Evolutionary conservation across 306 rosid species (phyloP).

Genomic region (Senna siamea): DNA sequence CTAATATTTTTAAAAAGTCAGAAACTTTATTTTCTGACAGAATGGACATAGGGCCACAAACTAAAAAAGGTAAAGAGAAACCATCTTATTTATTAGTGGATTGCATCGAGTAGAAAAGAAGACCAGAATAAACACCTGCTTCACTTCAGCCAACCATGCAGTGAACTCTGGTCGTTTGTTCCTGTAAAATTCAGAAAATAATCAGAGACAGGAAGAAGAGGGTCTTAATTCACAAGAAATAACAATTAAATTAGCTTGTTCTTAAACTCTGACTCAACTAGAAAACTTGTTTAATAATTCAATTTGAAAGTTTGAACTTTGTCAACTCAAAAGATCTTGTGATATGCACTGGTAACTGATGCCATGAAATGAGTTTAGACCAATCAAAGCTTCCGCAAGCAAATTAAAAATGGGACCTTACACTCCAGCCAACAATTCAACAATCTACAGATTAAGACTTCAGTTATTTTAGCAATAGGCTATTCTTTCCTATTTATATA

Average conservation of each 20-base stretch:
- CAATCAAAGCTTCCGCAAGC: constrained; percentile 25
- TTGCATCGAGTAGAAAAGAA: constrained; percentile 26
- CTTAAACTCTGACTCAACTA: constrained; percentile 13
- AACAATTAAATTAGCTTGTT: constrained; percentile 28
- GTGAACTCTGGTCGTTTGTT: constrained; percentile 95
- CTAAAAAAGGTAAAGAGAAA: neutral
- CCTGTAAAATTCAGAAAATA: constrained; percentile 57
- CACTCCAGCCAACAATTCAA: constrained; percentile 7
- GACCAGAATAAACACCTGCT: constrained; percentile 61
- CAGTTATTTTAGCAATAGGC: constrained; percentile 3
- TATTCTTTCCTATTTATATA: constrained; percentile 3
- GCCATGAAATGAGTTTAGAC: constrained; percentile 13
- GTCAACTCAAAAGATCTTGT: constrained; percentile 18
- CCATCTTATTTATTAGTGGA: neutral
- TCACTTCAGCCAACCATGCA: constrained; percentile 95
- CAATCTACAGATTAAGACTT: neutral
- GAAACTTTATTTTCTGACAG: constrained; percentile 12
- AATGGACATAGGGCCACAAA: neutral
- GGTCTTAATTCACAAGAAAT: constrained; percentile 38
- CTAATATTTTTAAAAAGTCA: too few species aligned
- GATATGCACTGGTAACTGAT: constrained; percentile 2
- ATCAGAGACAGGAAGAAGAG: constrained; percentile 37
- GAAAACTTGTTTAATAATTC: constrained; percentile 7
- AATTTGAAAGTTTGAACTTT: neutral
- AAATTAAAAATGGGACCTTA: neutral